These are phyloP conservation scores for Fraxinus cuspidata DNA, from an alignment of 257 asterid species.

Conservation along the genomic window DNA sequence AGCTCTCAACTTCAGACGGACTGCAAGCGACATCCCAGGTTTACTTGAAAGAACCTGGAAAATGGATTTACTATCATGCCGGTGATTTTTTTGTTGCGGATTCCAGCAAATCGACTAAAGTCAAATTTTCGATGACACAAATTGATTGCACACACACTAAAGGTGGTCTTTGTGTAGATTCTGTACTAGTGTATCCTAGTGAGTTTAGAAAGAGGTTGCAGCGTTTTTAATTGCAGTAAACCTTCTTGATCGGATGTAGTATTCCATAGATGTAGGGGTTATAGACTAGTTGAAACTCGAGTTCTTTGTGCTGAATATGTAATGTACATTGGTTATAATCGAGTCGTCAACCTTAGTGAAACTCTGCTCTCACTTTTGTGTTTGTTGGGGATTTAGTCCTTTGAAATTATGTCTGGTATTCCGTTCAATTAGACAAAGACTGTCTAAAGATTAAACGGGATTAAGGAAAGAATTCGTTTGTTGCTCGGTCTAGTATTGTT, in stretches of 20 bases:
- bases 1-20: constrained; percentile 74
- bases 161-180: constrained; percentile 60
- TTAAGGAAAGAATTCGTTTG: too few species aligned
- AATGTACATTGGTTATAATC: not conserved
- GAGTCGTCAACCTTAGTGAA: not conserved
- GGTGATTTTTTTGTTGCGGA: constrained; percentile 49
- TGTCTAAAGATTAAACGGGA: too few species aligned
- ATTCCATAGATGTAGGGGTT: not conserved
- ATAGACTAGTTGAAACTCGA: not conserved
- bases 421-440: too few species aligned
- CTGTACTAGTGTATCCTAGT: constrained; percentile 44
- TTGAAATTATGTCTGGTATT: too few species aligned
- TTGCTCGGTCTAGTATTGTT: too few species aligned
- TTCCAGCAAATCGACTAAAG: constrained; percentile 27
- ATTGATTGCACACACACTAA: constrained; percentile 67
- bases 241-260: not conserved
- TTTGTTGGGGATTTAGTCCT: too few species aligned
- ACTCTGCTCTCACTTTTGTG: not conserved
- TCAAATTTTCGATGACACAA: constrained; percentile 62
- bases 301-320: not conserved
- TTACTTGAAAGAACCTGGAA: constrained; percentile 72
- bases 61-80: constrained; percentile 60
- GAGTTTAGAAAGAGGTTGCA: constrained; percentile 40
- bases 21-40: constrained; percentile 76
- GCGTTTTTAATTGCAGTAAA: constrained; percentile 29